Conservation (phyloP, 306 rosid genomes). For the Macrotyloma uniflorum region DNA sequence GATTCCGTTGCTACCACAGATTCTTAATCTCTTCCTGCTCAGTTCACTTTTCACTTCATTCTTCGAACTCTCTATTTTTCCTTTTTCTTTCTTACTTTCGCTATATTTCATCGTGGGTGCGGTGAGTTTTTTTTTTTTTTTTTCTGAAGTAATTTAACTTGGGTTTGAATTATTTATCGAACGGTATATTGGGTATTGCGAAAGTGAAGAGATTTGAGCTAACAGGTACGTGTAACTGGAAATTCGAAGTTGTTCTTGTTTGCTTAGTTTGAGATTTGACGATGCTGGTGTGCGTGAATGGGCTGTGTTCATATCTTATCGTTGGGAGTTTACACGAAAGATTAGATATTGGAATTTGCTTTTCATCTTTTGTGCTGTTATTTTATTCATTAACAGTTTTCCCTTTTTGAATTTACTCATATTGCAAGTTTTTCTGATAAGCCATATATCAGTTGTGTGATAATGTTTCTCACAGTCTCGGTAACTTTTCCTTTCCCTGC, state of each 20-base stretch:
- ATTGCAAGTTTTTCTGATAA: slow-evolving; percentile 18
- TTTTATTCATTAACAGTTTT: neutral
- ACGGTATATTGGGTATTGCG: slow-evolving; percentile 22
- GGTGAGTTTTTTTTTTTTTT: slow-evolving; percentile 11
- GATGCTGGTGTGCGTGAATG: neutral
- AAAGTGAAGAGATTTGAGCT: slow-evolving; percentile 17
- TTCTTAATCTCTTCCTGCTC: slow-evolving; percentile 48
- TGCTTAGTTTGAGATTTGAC: slow-evolving; percentile 1
- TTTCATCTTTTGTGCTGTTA: neutral
- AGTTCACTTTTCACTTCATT: slow-evolving; percentile 29
- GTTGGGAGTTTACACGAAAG: neutral
- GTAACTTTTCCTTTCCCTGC: neutral
- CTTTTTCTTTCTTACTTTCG: neutral
- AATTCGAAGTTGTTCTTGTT: slow-evolving; percentile 21
- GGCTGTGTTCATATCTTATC: neutral
- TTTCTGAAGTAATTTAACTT: slow-evolving; percentile 16
- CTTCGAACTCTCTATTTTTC: neutral
- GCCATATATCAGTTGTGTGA: neutral
- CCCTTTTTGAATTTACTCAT: slow-evolving; percentile 7
- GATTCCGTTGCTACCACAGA: slow-evolving; percentile 46
- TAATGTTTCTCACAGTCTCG: neutral
- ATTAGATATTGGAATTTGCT: neutral
- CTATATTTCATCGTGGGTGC: neutral
- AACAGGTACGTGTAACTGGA: slow-evolving; percentile 29
- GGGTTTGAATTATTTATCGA: slow-evolving; percentile 26